A percentile compares a stretch with the other conserved stretches of the same genome.
Evolutionary conservation across 2,329 filamentous ascomycete genomes (phyloP).

Genomic region (Cladosporium sp.): DNA sequence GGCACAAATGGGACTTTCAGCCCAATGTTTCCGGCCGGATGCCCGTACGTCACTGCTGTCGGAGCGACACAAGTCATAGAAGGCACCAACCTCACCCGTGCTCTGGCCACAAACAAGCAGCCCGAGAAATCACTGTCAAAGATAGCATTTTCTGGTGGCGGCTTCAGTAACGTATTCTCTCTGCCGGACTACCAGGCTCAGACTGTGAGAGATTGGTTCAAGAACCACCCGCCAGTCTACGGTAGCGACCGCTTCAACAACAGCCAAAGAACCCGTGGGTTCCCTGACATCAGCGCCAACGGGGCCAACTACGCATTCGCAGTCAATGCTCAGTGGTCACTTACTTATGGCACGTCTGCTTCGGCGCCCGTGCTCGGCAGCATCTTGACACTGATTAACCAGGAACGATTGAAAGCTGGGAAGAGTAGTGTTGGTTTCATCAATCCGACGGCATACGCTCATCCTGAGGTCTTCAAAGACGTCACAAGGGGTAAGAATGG

Average conservation of each 20-base stretch:
- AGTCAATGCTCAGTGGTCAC: conserved; percentile 38
- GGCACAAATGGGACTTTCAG: conserved; percentile 38
- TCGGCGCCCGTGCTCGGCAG: conserved; percentile 47
- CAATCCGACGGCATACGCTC: conserved; percentile 43
- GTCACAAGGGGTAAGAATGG: conserved; percentile 37
- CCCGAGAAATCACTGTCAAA: conserved; percentile 46
- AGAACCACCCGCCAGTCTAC: conserved; percentile 39
- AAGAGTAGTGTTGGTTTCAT: conserved; percentile 40
- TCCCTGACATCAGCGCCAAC: conserved; percentile 39
- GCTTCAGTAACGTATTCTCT: conserved; percentile 49
- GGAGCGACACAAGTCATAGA: conserved; percentile 48
- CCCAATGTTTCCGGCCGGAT: conserved; percentile 45
- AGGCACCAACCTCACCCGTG: conserved; percentile 36
- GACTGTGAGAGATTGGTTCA: conserved; percentile 40
- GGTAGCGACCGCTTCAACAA: conserved; percentile 46
- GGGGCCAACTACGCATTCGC: conserved; percentile 37
- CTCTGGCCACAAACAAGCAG: conserved; percentile 20
- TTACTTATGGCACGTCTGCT: conserved; percentile 51
- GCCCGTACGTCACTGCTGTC: conserved; percentile 50
- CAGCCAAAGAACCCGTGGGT: conserved; percentile 41
- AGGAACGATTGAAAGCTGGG: conserved; percentile 33
- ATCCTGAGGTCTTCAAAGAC: conserved; percentile 38
- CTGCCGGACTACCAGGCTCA: conserved; percentile 46
- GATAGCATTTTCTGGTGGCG: conserved; percentile 43
- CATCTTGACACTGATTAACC: conserved; percentile 46